Evolutionary conservation across 805 yeast genomes (phyloP), one percentile per base, ranked within the genome.

Genomic region (Ascoidea rubescens): DNA sequence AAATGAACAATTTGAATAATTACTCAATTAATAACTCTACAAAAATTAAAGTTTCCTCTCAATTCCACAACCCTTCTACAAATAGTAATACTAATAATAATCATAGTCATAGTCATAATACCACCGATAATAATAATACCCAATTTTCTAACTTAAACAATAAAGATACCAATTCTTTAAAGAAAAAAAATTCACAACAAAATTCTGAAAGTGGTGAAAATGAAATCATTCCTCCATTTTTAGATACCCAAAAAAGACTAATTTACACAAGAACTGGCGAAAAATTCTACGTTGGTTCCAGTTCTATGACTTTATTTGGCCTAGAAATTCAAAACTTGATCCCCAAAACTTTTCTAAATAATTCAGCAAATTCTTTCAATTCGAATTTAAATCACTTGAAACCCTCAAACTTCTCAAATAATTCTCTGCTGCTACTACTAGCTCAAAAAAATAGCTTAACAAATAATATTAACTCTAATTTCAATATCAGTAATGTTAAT

Each of bases 251-350:
- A 58, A 88, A 91, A 2, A 72, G 87, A 51, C 67, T 85, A 46
- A 79, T 85, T 2, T 83, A 82, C 58, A 82, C 89, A 0, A 71
- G 87, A 56, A 82, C 88, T 0, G 91, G 91, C 4, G 87, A 83
- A 58, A 74, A 79, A 53, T 75, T 84, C 45, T 85, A 84, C 60
- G 86, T 84, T 44, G 95, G 95, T 0, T 81, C 89, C 0, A 83
- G 90, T 0, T 84, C 91, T 0, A 84, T 85, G 90, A 84, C 93
- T 0, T 64, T 84, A 16, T 85, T 85, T 63, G 90, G 90, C 5
- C 68, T 85, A 53, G 91, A 85, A 57, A 82, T 85, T 52, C 87
- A 83, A 60, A 79, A 80, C 53, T 69, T 81, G 74, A 74, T 80
- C 10, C 74, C 80, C 14, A 48, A 46, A 37, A 37, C 43, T 37